Percentiles rank a stretch among this genome's conserved stretches.
Conservation (phyloP, 2,329 filamentous ascomycete species). For the Penicillium sp. region DNA sequence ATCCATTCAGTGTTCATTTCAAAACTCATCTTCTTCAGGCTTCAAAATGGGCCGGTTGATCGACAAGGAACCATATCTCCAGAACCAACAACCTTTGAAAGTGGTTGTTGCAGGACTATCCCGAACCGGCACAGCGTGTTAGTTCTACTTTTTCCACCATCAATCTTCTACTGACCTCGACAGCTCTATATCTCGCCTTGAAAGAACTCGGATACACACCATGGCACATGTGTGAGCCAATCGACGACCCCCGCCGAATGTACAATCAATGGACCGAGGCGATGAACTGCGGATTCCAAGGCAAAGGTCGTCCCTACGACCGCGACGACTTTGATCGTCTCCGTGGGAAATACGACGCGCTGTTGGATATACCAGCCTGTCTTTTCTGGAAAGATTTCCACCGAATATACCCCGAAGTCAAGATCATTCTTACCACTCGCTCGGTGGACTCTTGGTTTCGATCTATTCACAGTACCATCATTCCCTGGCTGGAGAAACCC, state of each 20-base stretch:
- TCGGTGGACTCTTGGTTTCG: slow-evolving; percentile 7
- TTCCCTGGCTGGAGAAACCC: slow-evolving; percentile 6
- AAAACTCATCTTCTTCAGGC: neutral
- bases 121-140: slow-evolving; percentile 7
- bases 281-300: slow-evolving; percentile 5
- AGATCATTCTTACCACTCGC: slow-evolving; percentile 6
- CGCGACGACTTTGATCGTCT: slow-evolving; percentile 6
- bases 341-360: slow-evolving; percentile 5
- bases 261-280: slow-evolving; percentile 8
- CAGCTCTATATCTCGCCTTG: slow-evolving; percentile 6
- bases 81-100: slow-evolving; percentile 3
- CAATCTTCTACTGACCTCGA: neutral
- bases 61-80: slow-evolving; percentile 1
- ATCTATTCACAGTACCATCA: slow-evolving; percentile 5
- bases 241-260: slow-evolving; percentile 5
- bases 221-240: slow-evolving; percentile 8
- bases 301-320: neutral
- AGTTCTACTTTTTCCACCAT: neutral
- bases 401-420: slow-evolving; percentile 3
- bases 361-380: slow-evolving; percentile 6
- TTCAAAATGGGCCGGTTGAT: slow-evolving; percentile 1
- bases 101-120: slow-evolving; percentile 6
- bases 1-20: too few species aligned
- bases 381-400: slow-evolving; percentile 8
- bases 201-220: slow-evolving; percentile 8